phyloP scores from a whole-genome alignment of 2,329 filamentous ascomycete species.

The Lithohypha guttulata region DNA sequence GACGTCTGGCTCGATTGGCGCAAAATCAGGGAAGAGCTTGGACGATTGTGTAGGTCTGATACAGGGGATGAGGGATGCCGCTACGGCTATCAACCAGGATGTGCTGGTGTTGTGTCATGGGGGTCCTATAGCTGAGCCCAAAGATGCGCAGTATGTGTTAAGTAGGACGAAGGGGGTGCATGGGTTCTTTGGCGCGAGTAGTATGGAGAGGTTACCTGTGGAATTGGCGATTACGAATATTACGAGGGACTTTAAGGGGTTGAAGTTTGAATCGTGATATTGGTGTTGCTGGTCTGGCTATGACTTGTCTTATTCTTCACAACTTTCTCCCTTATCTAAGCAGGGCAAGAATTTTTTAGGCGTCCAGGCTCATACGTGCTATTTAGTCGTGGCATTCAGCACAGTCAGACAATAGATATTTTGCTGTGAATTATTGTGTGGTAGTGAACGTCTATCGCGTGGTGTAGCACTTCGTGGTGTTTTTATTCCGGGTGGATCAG shows the following conservation, averaged over 20 bases:
- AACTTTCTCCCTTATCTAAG: too few species aligned
- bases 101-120: conserved; percentile 61
- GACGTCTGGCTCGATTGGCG: conserved; percentile 54
- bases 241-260: conserved; percentile 43
- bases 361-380: too few species aligned
- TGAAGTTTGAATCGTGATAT: conserved; percentile 22
- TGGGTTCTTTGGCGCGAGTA: conserved; percentile 61
- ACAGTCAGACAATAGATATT: too few species aligned
- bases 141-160: conserved; percentile 55
- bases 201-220: conserved; percentile 59
- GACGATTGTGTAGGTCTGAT: conserved; percentile 54
- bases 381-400: too few species aligned
- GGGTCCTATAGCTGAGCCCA: conserved; percentile 53
- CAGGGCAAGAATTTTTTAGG: too few species aligned
- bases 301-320: too few species aligned
- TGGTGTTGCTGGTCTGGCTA: too few species aligned
- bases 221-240: conserved; percentile 54
- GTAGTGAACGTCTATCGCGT: too few species aligned
- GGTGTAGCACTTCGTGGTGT: too few species aligned
- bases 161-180: conserved; percentile 52
- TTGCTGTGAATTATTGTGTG: too few species aligned
- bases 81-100: conserved; percentile 42
- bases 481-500: too few species aligned
- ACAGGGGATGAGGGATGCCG: conserved; percentile 54
- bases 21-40: conserved; percentile 48